These are phyloP conservation scores for Inonotus hispidus DNA, from an alignment of 1,284 basidiomycete species.

Conservation along the genomic window DNA sequence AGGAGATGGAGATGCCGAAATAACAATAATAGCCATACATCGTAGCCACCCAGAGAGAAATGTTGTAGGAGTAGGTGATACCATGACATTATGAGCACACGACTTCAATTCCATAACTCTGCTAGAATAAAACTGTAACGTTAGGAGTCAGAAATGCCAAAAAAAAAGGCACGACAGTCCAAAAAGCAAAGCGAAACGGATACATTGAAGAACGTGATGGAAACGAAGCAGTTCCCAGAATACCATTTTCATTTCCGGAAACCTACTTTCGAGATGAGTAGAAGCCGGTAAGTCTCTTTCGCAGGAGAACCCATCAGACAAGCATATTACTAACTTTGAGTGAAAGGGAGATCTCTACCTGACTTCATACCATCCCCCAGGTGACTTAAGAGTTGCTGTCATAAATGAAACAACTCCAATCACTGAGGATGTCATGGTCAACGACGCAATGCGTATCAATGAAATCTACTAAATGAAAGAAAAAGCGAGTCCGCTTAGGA, in stretches of 20 bases:
- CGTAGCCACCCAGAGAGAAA: not conserved
- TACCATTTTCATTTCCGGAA: not conserved
- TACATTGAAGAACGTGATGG: not conserved
- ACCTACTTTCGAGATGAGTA: not conserved
- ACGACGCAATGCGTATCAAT: too few relatives aligned
- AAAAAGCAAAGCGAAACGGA: not conserved
- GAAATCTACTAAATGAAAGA: too few relatives aligned
- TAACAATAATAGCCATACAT: too few relatives aligned
- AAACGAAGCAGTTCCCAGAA: not conserved
- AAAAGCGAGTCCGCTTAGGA: too few relatives aligned
- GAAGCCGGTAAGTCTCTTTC: too few relatives aligned
- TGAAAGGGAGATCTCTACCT: not conserved
- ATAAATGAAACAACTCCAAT: too few relatives aligned
- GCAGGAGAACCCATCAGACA: too few relatives aligned
- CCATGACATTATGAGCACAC: not conserved
- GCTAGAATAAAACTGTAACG: not conserved
- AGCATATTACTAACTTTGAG: not conserved
- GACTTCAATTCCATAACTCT: not conserved
- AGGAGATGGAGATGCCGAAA: too few relatives aligned
- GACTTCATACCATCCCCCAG: not conserved
- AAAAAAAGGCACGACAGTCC: not conserved
- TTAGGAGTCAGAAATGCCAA: not conserved
- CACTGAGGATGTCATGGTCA: too few relatives aligned
- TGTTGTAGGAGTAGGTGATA: too few relatives aligned
- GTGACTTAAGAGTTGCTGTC: too few relatives aligned